Conservation (phyloP, 2,329 filamentous ascomycete species). For the Fusarium armeniacum region DNA sequence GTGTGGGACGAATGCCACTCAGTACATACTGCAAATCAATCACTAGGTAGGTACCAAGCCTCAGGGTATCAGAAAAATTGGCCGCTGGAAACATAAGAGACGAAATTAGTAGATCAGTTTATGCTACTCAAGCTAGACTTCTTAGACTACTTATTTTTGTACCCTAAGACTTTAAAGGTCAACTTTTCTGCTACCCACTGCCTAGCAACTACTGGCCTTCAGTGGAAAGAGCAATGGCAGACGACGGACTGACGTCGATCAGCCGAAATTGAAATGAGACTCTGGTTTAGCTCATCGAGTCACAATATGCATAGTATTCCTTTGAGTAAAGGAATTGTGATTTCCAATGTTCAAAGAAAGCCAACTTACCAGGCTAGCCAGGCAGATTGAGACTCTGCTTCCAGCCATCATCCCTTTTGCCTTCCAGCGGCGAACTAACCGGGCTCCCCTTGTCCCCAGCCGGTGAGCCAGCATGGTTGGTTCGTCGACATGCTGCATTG, state of each 20-base stretch:
- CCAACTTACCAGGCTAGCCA: not conserved
- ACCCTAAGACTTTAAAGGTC: too few species aligned
- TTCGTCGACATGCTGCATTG: constrained; percentile 47
- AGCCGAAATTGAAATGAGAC: constrained; percentile 29
- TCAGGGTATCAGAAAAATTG: too few species aligned
- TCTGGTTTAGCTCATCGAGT: not conserved
- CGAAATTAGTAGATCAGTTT: too few species aligned
- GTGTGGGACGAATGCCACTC: constrained; percentile 9
- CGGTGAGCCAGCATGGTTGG: constrained; percentile 44
- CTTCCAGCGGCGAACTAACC: constrained; percentile 26
- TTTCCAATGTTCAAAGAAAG: constrained; percentile 9
- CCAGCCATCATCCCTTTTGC: constrained; percentile 7
- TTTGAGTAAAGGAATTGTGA: constrained; percentile 4
- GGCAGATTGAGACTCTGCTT: not conserved
- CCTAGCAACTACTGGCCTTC: not conserved
- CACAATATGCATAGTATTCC: not conserved
- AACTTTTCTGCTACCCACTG: too few species aligned
- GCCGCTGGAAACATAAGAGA: too few species aligned
- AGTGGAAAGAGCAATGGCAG: constrained; percentile 18
- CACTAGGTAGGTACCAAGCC: too few species aligned
- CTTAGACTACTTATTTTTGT: too few species aligned
- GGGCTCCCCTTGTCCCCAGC: constrained; percentile 24
- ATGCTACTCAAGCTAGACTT: too few species aligned
- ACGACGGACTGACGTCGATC: constrained; percentile 20
- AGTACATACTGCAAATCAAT: not conserved